phyloP scores from a whole-genome alignment of 83 land plant species.

The Thuja plicata region DNA sequence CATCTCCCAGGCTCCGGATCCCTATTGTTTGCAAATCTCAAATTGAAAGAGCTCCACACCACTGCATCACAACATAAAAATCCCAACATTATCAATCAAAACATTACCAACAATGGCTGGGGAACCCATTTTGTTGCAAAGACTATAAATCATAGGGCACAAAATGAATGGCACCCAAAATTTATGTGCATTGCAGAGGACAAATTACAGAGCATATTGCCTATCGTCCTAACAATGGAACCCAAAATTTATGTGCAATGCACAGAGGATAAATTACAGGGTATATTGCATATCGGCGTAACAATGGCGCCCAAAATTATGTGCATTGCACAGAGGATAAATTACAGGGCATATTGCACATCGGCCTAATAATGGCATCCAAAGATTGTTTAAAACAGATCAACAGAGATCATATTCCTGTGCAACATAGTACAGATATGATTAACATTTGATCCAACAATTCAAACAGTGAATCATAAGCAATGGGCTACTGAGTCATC shows the following conservation, averaged over 20 bases:
- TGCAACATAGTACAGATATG: not conserved
- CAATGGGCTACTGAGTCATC: not conserved
- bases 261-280: not conserved
- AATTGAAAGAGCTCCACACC: constrained; percentile 62
- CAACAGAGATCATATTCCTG: not conserved
- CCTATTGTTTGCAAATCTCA: constrained; percentile 56
- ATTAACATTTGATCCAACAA: no score
- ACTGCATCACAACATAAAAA: constrained; percentile 24
- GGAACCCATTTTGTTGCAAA: not conserved
- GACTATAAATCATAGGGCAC: not conserved
- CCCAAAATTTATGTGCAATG: not conserved
- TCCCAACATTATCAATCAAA: no score
- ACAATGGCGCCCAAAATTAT: not conserved
- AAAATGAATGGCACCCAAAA: no score
- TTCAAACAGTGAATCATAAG: not conserved
- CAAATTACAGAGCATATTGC: not conserved
- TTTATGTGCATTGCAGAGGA: no score
- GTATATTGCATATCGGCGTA: not conserved
- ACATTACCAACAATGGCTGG: no score
- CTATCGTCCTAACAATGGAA: not conserved
- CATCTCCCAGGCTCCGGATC: constrained; percentile 98
- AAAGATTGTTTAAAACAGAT: not conserved
- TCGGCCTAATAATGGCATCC: not conserved
- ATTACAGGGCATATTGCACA: not conserved
- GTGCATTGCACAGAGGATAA: no score